Percentiles rank a stretch among this genome's conserved stretches.
Evolutionary conservation across 495 filamentous ascomycete species (phyloP).

Genomic region (Sabuloglossum arenarium): DNA sequence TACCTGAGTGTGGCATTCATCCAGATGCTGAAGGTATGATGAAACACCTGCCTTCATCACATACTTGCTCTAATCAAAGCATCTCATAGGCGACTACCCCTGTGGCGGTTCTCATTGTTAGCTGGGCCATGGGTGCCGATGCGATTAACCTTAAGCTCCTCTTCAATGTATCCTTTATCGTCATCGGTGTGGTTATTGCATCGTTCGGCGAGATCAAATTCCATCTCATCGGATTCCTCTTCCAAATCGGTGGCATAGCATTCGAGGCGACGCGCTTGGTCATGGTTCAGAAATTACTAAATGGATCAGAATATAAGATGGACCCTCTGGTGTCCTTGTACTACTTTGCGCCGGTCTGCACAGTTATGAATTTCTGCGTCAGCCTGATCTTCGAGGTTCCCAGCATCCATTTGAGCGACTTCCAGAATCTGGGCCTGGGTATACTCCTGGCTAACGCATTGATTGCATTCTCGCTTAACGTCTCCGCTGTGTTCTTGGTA

Average conservation of each 20-base stretch:
- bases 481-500: slow-evolving; percentile 89
- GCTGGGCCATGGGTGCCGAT: slow-evolving; percentile 64
- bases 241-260: slow-evolving; percentile 62
- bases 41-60: neutral
- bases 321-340: slow-evolving; percentile 89
- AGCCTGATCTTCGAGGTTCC: slow-evolving; percentile 65
- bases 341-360: slow-evolving; percentile 89
- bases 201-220: slow-evolving; percentile 89
- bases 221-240: slow-evolving; percentile 66
- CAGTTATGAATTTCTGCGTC: slow-evolving; percentile 65
- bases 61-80: slow-evolving; percentile 11
- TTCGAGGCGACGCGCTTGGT: slow-evolving; percentile 84
- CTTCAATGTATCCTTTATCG: slow-evolving; percentile 71
- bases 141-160: slow-evolving; percentile 60
- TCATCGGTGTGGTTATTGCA: slow-evolving; percentile 74
- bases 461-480: slow-evolving; percentile 73
- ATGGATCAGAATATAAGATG: slow-evolving; percentile 90
- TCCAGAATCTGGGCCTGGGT: slow-evolving; percentile 54
- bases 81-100: slow-evolving; percentile 57
- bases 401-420: slow-evolving; percentile 42
- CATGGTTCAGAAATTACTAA: slow-evolving; percentile 78
- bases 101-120: slow-evolving; percentile 67
- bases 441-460: slow-evolving; percentile 62
- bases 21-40: slow-evolving; percentile 81
- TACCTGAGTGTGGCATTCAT: slow-evolving; percentile 90